Percentiles rank a stretch among this genome's conserved stretches.
Conservation (phyloP, 371 early-diverging fungal species). For the Mortierella sp. region DNA sequence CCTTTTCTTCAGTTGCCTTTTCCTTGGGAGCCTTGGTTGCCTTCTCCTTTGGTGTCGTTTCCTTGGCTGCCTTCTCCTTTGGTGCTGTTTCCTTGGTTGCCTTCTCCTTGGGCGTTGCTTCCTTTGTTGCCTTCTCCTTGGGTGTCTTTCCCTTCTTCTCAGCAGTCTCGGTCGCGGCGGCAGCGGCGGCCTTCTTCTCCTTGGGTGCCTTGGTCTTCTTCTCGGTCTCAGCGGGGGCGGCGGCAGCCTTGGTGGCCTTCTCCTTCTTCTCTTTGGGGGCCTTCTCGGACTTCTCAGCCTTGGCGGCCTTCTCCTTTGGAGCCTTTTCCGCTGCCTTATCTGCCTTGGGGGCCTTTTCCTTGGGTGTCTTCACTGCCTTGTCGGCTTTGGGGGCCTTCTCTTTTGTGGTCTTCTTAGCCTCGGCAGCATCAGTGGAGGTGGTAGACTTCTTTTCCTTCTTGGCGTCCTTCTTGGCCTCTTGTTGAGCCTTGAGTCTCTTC, state of each 20-base stretch:
- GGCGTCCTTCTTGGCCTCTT: conserved; percentile 17
- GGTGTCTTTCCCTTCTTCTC: conserved; percentile 22
- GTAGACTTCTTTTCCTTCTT: conserved; percentile 33
- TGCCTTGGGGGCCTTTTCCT: conserved; percentile 39
- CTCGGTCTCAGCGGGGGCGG: background rate
- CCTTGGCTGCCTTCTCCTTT: conserved; percentile 34
- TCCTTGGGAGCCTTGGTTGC: conserved; percentile 18
- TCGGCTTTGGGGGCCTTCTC: conserved; percentile 26
- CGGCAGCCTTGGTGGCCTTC: background rate
- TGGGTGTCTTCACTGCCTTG: conserved; percentile 24
- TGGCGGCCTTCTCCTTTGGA: conserved; percentile 24
- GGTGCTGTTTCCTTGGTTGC: conserved; percentile 1
- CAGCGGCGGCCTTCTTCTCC: background rate
- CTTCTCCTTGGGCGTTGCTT: conserved; percentile 15
- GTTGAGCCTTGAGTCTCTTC: conserved; percentile 20
- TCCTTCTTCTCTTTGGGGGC: conserved; percentile 11
- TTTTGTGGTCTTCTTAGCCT: conserved; percentile 16
- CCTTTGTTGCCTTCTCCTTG: conserved; percentile 1
- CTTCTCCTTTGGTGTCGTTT: conserved; percentile 18
- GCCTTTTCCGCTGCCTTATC: conserved; percentile 23
- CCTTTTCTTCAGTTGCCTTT: conserved; percentile 1
- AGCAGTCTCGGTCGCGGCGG: background rate
- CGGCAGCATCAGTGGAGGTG: conserved; percentile 19
- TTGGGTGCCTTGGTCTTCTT: conserved; percentile 36
- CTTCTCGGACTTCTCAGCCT: conserved; percentile 11